phyloP scores from a whole-genome alignment of 192 early-diverging fungal species.

The Gonapodya prolifera region DNA sequence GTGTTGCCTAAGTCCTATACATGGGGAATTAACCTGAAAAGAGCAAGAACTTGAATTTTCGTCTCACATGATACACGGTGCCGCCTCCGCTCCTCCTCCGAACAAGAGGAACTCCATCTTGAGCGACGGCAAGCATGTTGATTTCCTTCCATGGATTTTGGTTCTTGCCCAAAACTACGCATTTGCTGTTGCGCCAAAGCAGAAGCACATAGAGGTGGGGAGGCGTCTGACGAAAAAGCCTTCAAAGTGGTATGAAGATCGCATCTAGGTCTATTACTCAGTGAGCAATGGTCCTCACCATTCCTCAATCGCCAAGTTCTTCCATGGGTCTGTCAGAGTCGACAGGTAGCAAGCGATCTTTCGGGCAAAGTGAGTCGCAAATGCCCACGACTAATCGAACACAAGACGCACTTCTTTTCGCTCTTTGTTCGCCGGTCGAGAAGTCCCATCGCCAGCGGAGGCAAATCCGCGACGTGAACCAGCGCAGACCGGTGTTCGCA shows the following conservation, averaged over 20 bases:
- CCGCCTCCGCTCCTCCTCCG: conserved; percentile 85
- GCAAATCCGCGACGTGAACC: too few species aligned
- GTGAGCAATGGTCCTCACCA: conserved; percentile 25
- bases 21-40: background rate
- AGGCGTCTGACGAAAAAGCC: conserved; percentile 66
- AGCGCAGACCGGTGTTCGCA: too few species aligned
- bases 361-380: conserved; percentile 17
- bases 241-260: conserved; percentile 12
- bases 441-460: too few species aligned
- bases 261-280: background rate
- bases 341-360: conserved; percentile 49
- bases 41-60: background rate
- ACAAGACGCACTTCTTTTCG: too few species aligned
- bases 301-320: conserved; percentile 80
- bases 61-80: conserved; percentile 78
- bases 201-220: conserved; percentile 55
- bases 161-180: conserved; percentile 90
- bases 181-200: conserved; percentile 76
- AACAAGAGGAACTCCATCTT: conserved; percentile 63
- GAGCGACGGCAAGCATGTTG: conserved; percentile 55
- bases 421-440: too few species aligned
- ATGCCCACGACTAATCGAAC: too few species aligned
- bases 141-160: conserved; percentile 98
- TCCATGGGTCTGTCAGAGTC: conserved; percentile 53
- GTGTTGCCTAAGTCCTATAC: conserved; percentile 82